Evolutionary conservation across 2,329 filamentous ascomycete species (phyloP).

Genomic region (Trichoderma guizhouense): DNA sequence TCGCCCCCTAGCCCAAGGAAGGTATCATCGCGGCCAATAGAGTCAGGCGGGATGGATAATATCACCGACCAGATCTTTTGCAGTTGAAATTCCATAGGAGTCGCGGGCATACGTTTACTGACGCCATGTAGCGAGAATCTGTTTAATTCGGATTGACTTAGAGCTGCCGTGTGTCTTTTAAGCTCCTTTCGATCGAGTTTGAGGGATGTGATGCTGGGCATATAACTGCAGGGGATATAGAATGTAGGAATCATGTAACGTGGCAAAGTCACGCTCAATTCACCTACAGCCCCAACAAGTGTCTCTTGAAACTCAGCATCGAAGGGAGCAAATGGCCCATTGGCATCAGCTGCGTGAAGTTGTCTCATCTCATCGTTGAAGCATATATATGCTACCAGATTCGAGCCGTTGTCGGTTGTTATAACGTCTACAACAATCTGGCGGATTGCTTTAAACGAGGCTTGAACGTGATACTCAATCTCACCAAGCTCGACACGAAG

Average conservation of each 20-base stretch:
- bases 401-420: background rate
- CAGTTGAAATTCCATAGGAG: background rate
- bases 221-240: constrained; percentile 22
- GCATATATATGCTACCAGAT: constrained; percentile 10
- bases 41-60: background rate
- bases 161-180: background rate
- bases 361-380: constrained; percentile 1
- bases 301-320: constrained; percentile 15
- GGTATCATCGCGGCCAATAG: constrained; percentile 19
- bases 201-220: constrained; percentile 20
- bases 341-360: background rate
- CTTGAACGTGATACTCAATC: constrained; percentile 15
- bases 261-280: constrained; percentile 17
- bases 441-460: background rate
- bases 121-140: background rate
- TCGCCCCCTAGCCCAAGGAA: constrained; percentile 33
- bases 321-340: constrained; percentile 17
- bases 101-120: background rate
- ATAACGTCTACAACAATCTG: constrained; percentile 13
- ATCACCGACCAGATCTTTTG: constrained; percentile 21
- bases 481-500: constrained; percentile 12
- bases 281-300: constrained; percentile 18
- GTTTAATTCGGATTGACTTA: background rate
- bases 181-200: constrained; percentile 21
- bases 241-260: constrained; percentile 23